Base-by-base conservation (phyloP, 805 yeast species). In the Candida stauntonica region DNA sequence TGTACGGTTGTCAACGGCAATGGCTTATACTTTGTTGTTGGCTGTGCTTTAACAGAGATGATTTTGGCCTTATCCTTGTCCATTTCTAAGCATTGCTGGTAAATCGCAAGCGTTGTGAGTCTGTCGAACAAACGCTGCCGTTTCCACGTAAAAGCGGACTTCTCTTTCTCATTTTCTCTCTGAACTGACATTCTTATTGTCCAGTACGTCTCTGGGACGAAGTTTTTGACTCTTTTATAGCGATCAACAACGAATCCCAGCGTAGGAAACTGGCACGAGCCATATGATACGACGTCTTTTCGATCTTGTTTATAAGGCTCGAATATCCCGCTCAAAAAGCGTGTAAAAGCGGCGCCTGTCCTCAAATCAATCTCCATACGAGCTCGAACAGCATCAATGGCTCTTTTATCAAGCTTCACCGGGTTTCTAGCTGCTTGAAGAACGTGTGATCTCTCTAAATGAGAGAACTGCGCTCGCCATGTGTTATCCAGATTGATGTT, bases 261-360 rank as follows among this genome's bases (percentile, higher is more conserved):
- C 0, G 99, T 91, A 3, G 99, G 99, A 52, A 93, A 93, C 57
- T 93, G 99, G 57, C 99, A 93, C 3, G 84, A 64, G 3, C 99
- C 99, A 58, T 89, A 93, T 1, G 96, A 87, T 5, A 67, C 64
- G 3, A 44, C 39, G 12, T 19, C 33, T 21, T 35, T 38, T n/a
- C 45, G 33, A 11, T 48, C 33, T 4, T 42, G 31, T 35, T 48
- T 47, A 26, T 20, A 34, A 7, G 42, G 41, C 48, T 64, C 64
- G 51, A 78, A 64, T 36, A 70, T 53, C 42, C 76, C 66, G 30
- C 91, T 84, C 39, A 89, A 67, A 26, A 87, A 66, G 33, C 99
- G 67, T 0, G 99, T 91, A 54, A 91, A 86, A 5, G 94, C 80
- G 7, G 82, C 79, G 0, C 99, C 99, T 0, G 93, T 81, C 36